Percentiles rank a stretch among this genome's conserved stretches.
Evolutionary conservation across 1,284 basidiomycete species (phyloP).

Genomic region (Fomitopsis schrenkii): DNA sequence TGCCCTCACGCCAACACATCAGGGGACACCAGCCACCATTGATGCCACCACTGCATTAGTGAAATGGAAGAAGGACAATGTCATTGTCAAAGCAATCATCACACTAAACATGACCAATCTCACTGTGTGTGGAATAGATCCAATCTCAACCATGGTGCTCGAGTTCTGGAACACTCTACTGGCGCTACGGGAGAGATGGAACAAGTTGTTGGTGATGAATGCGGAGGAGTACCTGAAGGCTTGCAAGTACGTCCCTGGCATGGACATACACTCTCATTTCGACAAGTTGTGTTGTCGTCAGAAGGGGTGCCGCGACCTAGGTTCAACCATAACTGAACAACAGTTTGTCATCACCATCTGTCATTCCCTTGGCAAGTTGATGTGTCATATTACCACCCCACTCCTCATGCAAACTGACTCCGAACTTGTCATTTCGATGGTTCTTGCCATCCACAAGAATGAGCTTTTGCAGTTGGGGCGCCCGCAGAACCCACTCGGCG

Average conservation of each 20-base stretch:
- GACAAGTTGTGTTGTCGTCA: neutral
- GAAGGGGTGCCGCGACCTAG: neutral
- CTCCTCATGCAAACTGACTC: too few relatives aligned
- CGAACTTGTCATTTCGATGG: neutral
- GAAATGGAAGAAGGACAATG: neutral
- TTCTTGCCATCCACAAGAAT: neutral
- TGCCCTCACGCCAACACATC: neutral
- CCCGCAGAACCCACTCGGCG: neutral
- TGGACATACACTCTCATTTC: neutral
- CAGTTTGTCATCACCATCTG: neutral
- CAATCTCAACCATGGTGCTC: neutral
- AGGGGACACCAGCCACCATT: neutral
- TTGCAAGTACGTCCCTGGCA: neutral
- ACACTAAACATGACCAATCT: neutral
- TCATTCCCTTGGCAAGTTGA: neutral
- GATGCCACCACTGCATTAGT: neutral
- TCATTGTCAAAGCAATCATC: neutral
- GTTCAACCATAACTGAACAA: neutral
- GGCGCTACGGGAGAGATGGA: too few relatives aligned
- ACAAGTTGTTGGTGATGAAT: too few relatives aligned
- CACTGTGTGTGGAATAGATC: neutral
- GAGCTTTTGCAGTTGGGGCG: neutral
- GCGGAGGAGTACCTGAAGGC: too few relatives aligned
- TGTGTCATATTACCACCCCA: neutral
- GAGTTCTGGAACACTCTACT: neutral